These are phyloP conservation scores for Monilinia fructicola DNA, from an alignment of 2,329 filamentous ascomycete species.

Conservation along the genomic window DNA sequence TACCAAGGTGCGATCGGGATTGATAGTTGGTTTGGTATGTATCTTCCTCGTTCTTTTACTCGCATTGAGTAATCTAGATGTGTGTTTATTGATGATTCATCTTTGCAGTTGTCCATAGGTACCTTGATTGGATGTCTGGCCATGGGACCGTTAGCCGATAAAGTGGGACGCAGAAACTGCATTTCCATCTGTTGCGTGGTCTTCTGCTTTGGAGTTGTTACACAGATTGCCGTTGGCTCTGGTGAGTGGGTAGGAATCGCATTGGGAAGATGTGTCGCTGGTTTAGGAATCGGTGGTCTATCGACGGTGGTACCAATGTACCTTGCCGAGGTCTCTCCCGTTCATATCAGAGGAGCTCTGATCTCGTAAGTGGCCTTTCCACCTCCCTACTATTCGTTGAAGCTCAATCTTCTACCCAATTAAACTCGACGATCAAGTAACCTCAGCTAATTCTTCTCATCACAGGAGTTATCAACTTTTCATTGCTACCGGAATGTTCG, in stretches of 20 bases:
- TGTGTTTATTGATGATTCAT: neutral
- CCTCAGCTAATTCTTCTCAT: constrained; percentile 27
- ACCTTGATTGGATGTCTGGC: constrained; percentile 78
- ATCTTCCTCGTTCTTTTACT: neutral
- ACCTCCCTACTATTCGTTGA: neutral
- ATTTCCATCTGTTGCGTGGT: constrained; percentile 55
- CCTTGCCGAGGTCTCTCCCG: constrained; percentile 62
- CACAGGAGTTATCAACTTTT: constrained; percentile 67
- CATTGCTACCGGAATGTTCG: constrained; percentile 68
- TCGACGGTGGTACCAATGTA: constrained; percentile 67
- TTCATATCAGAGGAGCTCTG: constrained; percentile 62
- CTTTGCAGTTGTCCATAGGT: constrained; percentile 62
- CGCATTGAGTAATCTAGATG: neutral
- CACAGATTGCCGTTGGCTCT: constrained; percentile 60
- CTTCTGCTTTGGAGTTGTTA: constrained; percentile 63
- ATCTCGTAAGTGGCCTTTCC: constrained; percentile 46
- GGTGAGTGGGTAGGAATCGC: constrained; percentile 61
- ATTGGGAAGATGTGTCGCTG: constrained; percentile 64
- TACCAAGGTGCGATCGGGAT: constrained; percentile 60
- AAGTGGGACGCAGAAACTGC: constrained; percentile 59
- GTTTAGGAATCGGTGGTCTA: constrained; percentile 65
- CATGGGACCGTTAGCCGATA: constrained; percentile 68
- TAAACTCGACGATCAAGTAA: neutral
- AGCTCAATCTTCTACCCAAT: neutral
- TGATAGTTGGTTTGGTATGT: constrained; percentile 55